These are phyloP conservation scores for Lathyrus oleraceus DNA, from an alignment of 306 rosid species.

Conservation along the genomic window DNA sequence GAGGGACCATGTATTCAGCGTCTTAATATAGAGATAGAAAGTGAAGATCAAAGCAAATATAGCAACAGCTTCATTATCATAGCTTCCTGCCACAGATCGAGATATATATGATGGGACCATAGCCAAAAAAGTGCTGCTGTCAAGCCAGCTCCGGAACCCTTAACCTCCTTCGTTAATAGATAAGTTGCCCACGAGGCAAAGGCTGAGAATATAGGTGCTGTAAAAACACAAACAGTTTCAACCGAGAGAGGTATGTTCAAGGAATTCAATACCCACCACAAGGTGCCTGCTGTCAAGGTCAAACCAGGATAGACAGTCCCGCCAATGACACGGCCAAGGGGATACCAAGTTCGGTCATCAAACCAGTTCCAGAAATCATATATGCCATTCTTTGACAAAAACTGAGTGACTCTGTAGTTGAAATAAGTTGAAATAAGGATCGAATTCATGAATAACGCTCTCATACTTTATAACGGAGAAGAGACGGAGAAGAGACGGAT, in stretches of 20 bases:
- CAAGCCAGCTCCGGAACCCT: constrained; percentile 95
- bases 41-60: constrained; percentile 97
- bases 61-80: constrained; percentile 99
- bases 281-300: constrained; percentile 91
- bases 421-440: constrained; percentile 98
- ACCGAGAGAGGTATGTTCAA: constrained; percentile 94
- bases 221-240: constrained; percentile 96
- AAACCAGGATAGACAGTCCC: constrained; percentile 99
- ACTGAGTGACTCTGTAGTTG: constrained; percentile 99
- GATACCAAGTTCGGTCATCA: constrained; percentile 99
- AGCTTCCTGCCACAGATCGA: constrained; percentile 99
- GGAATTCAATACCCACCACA: constrained; percentile 84
- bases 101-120: constrained; percentile 97
- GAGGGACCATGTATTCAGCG: constrained; percentile 93
- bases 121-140: constrained; percentile 58
- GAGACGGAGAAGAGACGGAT: constrained; percentile 97
- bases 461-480: constrained; percentile 81
- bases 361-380: constrained; percentile 99
- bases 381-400: constrained; percentile 88
- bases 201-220: constrained; percentile 97
- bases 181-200: constrained; percentile 96
- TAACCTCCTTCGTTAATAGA: constrained; percentile 92
- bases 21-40: constrained; percentile 97
- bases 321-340: constrained; percentile 98
- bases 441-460: constrained; percentile 97